A percentile compares a stretch with the other conserved stretches of the same genome.
Conservation (phyloP, 345 rosid genomes). For the Citrus trifoliata region DNA sequence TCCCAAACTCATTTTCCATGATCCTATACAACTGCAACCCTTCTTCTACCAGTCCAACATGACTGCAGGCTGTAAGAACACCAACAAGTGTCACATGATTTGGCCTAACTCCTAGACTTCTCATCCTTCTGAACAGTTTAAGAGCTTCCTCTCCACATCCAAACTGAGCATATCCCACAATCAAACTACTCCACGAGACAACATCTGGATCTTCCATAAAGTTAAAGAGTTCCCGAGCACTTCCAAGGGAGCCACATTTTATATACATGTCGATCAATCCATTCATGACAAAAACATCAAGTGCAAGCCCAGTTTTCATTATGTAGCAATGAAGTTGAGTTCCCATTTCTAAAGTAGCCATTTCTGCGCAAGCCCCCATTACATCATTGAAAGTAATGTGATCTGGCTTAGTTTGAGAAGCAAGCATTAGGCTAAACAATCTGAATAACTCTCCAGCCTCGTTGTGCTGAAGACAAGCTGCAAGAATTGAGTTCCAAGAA, state of each 20-base stretch:
- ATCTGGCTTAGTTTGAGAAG: conserved; percentile 48
- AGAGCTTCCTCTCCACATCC: conserved; percentile 74
- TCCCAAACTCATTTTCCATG: conserved; percentile 50
- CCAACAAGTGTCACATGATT: conserved; percentile 61
- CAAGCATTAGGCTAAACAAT: conserved; percentile 50
- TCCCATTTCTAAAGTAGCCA: conserved; percentile 64
- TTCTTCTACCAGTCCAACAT: conserved; percentile 65
- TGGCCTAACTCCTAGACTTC: conserved; percentile 40
- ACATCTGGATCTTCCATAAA: conserved; percentile 49
- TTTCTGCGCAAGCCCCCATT: conserved; percentile 58
- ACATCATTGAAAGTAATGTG: conserved; percentile 44
- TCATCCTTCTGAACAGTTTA: conserved; percentile 52
- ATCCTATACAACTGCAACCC: conserved; percentile 53
- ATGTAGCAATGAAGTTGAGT: conserved; percentile 56
- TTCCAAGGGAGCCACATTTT: conserved; percentile 63
- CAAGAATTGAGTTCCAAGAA: conserved; percentile 84
- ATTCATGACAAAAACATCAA: conserved; percentile 44
- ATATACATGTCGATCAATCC: conserved; percentile 71
- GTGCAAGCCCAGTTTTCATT: conserved; percentile 46
- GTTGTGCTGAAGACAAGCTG: conserved; percentile 57
- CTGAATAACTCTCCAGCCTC: conserved; percentile 50
- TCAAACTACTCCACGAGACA: conserved; percentile 72
- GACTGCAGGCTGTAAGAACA: conserved; percentile 61
- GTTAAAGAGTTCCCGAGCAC: conserved; percentile 47
- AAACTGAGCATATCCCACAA: conserved; percentile 74